phyloP scores from a whole-genome alignment of 2,329 filamentous ascomycete genomes.

The Pseudocercospora pini-densiflorae region DNA sequence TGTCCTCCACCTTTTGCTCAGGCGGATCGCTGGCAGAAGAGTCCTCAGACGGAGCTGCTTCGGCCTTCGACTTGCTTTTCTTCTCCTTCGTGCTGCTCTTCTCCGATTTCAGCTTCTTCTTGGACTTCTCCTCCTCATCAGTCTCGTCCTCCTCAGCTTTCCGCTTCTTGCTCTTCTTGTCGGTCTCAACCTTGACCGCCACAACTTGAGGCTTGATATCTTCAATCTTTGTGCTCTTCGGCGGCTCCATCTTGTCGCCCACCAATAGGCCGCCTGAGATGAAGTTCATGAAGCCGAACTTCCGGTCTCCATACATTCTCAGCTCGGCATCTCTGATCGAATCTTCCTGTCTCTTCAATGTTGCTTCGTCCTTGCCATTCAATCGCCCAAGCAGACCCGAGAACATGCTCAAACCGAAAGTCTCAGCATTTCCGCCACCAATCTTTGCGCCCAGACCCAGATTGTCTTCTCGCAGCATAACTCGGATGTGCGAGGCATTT shows the following conservation, averaged over 20 bases:
- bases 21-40: conserved; percentile 1
- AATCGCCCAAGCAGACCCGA: conserved; percentile 84
- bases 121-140: conserved; percentile 26
- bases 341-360: conserved; percentile 69
- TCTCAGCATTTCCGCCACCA: conserved; percentile 68
- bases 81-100: conserved; percentile 33
- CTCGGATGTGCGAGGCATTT: conserved; percentile 83
- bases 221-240: conserved; percentile 22
- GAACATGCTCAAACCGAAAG: conserved; percentile 85
- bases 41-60: background rate
- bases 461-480: conserved; percentile 86
- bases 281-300: conserved; percentile 82
- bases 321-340: conserved; percentile 72
- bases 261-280: conserved; percentile 79
- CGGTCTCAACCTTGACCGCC: conserved; percentile 47
- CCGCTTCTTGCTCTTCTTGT: conserved; percentile 48
- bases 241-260: conserved; percentile 59
- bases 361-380: conserved; percentile 78
- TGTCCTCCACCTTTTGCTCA: conserved; percentile 7
- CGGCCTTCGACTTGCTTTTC: conserved; percentile 30
- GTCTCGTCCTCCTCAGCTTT: conserved; percentile 19
- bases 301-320: conserved; percentile 72
- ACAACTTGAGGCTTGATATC: conserved; percentile 50
- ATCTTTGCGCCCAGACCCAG: conserved; percentile 84
- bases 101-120: conserved; percentile 26